Conservation (phyloP, 176 grass and related monocot genomes). For the Echinochloa phyllopogon region DNA sequence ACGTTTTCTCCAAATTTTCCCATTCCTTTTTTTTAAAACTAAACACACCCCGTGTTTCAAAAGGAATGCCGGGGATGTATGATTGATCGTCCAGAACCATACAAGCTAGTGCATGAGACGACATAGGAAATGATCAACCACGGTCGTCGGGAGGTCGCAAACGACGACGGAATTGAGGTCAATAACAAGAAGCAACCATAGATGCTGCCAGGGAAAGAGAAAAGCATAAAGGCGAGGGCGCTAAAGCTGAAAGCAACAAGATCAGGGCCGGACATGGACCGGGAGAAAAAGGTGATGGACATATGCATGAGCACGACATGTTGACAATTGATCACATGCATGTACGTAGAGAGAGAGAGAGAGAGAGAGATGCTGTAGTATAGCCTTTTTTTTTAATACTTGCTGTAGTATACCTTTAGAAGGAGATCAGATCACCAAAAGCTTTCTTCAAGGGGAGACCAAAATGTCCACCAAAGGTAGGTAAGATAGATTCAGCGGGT, state of each 20-base stretch:
- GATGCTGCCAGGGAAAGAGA: background rate
- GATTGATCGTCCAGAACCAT: background rate
- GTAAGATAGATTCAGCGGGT: conserved; percentile 10
- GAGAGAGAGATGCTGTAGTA: background rate
- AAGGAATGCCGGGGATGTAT: background rate
- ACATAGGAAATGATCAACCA: background rate
- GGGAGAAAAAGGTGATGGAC: conserved; percentile 2
- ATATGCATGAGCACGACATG: background rate
- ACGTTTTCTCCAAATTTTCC: too few relatives aligned
- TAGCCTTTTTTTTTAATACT: too few relatives aligned
- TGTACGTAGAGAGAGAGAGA: background rate
- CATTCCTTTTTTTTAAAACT: too few relatives aligned
- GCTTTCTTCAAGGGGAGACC: conserved; percentile 26
- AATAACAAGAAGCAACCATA: background rate
- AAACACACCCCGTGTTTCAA: too few relatives aligned
- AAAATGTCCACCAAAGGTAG: background rate
- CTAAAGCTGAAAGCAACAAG: conserved; percentile 25
- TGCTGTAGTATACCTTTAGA: too few relatives aligned
- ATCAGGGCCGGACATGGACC: background rate
- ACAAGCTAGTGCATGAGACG: background rate
- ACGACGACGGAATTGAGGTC: conserved; percentile 16
- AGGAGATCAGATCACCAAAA: background rate
- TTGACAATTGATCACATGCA: conserved; percentile 2
- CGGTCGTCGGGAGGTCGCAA: conserved; percentile 19
- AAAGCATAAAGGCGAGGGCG: background rate